A percentile compares a stretch with the other conserved stretches of the same genome.
Conservation (phyloP, 208 protist genomes). For the Leptomonas pyrrhocoris region DNA sequence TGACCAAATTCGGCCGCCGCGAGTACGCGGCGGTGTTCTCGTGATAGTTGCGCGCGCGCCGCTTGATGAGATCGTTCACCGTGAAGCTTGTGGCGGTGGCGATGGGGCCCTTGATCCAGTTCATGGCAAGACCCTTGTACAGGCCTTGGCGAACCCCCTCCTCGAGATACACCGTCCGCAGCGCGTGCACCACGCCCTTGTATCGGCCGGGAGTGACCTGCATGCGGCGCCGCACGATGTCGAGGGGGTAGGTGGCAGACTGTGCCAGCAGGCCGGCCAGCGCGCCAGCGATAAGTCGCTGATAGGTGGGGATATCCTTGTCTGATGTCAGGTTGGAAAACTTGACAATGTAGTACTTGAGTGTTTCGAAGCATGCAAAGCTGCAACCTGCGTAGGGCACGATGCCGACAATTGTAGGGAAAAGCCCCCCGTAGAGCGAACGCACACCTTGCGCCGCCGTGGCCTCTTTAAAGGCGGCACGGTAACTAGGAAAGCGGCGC, state of each 20-base stretch:
- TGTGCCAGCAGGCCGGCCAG: constrained; percentile 91
- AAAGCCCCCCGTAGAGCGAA: constrained; percentile 86
- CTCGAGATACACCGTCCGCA: constrained; percentile 69
- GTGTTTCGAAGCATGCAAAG: constrained; percentile 92
- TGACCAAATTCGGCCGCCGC: constrained; percentile 52
- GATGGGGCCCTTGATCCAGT: constrained; percentile 95
- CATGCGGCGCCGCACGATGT: constrained; percentile 94
- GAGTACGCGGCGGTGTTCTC: constrained; percentile 49
- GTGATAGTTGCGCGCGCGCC: constrained; percentile 74
- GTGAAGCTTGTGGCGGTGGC: constrained; percentile 90
- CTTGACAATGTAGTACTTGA: constrained; percentile 78
- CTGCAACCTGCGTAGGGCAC: constrained; percentile 94
- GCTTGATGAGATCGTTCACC: constrained; percentile 91
- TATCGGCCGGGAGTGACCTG: constrained; percentile 87
- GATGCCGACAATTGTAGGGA: constrained; percentile 93
- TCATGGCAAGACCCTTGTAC: constrained; percentile 93
- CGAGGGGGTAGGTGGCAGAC: constrained; percentile 93
- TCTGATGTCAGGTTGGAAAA: constrained; percentile 58
- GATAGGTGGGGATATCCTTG: constrained; percentile 68
- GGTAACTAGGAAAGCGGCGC: constrained; percentile 78
- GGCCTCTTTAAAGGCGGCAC: constrained; percentile 62
- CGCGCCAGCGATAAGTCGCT: constrained; percentile 79
- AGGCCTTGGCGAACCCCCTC: constrained; percentile 80
- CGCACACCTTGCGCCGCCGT: constrained; percentile 55
- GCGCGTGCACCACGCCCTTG: constrained; percentile 62